Base-by-base conservation (phyloP, 2,329 filamentous ascomycete species). In the Alternaria longipes region DNA sequence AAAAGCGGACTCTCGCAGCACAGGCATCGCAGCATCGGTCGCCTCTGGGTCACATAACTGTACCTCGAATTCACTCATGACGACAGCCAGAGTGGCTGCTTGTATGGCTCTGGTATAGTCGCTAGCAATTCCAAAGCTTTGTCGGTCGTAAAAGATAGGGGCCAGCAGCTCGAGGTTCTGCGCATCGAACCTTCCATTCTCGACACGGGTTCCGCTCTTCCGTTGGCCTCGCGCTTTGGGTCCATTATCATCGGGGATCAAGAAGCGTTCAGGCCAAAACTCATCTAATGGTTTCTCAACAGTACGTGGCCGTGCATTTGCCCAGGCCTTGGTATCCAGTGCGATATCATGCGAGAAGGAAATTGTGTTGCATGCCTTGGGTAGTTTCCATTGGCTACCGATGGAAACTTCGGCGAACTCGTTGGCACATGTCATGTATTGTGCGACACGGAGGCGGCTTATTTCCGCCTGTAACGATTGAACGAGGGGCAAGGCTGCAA, bases 181-280 rank as follows among this genome's bases (percentile, higher is more conserved):
- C 52, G 71, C 30, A 52, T 60, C 62, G 54, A 68, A 67, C 24
- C 36, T 51, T 12, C 65, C 56, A 45, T 40, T 41, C 46, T 55
- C 41, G 12, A 60, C 16, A 9, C 40, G 32, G 22, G 47, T 30
- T 14, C 51, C 50, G 45, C 32, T 51, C 32, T 60, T 49, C 12
- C 34, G 32, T 34, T 54, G 42, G 30, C 32, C 24, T 14, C 53
- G 38, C 22, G 34, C 53, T 36, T 47, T 42, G 18, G 44, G 44
- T 18, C 9, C 40, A 34, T 40, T 22, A 5, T 59, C 63, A 2
- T 64, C 60, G 0, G 65, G 46, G 12, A 64, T 20, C 3, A 71
- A 44, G 44, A 76, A 77, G 0, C 73, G 64, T 51, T 74, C 73
- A 8, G 71, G 60, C 67, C 71, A 75, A 41, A 74, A 76, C 8